Percentiles rank a stretch among this genome's conserved stretches.
Evolutionary conservation across 2,329 filamentous ascomycete genomes (phyloP).

Genomic region (Fusarium pilosicola): DNA sequence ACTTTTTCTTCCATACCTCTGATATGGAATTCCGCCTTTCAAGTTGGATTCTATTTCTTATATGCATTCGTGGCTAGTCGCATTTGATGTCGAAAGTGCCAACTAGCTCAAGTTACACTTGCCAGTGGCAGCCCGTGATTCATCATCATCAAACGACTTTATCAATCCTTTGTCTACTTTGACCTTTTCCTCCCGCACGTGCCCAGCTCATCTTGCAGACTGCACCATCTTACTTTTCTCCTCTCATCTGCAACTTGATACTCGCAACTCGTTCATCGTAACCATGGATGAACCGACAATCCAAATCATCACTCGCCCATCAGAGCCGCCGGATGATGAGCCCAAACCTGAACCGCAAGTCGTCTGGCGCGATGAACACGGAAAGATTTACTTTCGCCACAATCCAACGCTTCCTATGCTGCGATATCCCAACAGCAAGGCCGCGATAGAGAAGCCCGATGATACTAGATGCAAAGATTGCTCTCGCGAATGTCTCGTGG

Average conservation of each 20-base stretch:
- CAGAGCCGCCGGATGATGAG: background rate
- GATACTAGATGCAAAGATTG: background rate
- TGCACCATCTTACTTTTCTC: background rate
- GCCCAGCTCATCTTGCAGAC: background rate
- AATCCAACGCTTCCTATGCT: background rate
- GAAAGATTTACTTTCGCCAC: background rate
- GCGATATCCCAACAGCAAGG: background rate
- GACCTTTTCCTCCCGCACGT: background rate
- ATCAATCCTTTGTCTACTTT: background rate
- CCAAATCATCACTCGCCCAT: background rate
- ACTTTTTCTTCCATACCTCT: background rate
- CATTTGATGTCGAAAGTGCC: background rate
- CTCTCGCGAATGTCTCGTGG: background rate
- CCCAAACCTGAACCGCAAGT: background rate
- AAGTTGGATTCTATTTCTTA: background rate
- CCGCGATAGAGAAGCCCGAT: background rate
- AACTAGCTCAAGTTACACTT: background rate
- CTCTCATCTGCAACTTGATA: background rate
- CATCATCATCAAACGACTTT: background rate
- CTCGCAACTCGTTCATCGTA: background rate
- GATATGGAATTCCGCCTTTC: rapidly evolving
- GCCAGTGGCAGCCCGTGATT: background rate
- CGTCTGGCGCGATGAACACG: background rate
- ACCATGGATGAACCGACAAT: background rate
- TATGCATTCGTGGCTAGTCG: too few relatives aligned